Evolutionary conservation across 202 grass and related monocot species (phyloP).

Genomic region (Miscanthus sacchariflorus): DNA sequence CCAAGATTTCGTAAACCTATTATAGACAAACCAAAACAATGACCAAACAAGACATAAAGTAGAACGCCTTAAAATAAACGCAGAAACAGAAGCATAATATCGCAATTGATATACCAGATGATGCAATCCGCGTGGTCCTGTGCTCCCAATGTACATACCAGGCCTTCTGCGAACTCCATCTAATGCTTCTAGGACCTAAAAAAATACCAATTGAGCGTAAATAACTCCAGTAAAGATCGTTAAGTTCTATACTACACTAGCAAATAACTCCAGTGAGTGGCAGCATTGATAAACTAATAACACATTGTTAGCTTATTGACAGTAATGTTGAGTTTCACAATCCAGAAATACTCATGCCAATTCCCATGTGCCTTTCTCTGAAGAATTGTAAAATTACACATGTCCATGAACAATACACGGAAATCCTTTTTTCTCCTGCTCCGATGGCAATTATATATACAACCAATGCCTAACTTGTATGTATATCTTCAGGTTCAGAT

Average conservation of each 20-base stretch:
- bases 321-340: not conserved
- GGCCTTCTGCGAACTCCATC: slow-evolving; percentile 98
- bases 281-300: not conserved
- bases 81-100: slow-evolving; percentile 34
- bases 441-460: too few species aligned
- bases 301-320: not conserved
- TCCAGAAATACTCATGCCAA: not conserved
- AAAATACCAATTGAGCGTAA: slow-evolving; percentile 30
- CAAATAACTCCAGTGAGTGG: slow-evolving; percentile 3
- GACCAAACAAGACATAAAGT: slow-evolving; percentile 41
- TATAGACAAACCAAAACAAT: slow-evolving; percentile 19
- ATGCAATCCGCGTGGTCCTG: slow-evolving; percentile 92
- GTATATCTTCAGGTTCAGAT: too few species aligned
- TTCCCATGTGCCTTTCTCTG: not conserved
- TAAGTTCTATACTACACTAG: slow-evolving; percentile 6
- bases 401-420: too few species aligned
- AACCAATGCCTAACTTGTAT: too few species aligned
- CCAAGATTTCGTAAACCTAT: slow-evolving; percentile 95
- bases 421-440: too few species aligned
- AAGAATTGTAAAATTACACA: too few species aligned
- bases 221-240: not conserved
- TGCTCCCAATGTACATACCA: slow-evolving; percentile 99
- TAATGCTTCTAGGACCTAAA: slow-evolving; percentile 94
- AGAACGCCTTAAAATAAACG: slow-evolving; percentile 2
- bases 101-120: slow-evolving; percentile 72